phyloP scores from a whole-genome alignment of 2,329 filamentous ascomycete genomes.

The Fusarium nodosum region DNA sequence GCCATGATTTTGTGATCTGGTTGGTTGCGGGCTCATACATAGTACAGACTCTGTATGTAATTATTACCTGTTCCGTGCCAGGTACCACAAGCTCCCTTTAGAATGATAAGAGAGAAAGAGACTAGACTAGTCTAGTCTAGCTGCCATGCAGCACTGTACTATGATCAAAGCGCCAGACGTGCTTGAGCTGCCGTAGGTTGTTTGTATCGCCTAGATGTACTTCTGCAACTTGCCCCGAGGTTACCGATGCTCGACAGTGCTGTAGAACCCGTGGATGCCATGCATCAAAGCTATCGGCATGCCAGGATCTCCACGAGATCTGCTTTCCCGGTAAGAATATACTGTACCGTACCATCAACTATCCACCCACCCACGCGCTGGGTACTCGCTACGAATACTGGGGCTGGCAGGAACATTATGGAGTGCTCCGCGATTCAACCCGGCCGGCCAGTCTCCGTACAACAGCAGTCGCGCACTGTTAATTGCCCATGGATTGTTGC shows the following conservation, averaged over 20 bases:
- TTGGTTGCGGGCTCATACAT: not conserved
- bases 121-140: not conserved
- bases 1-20: conserved; percentile 11
- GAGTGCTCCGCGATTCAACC: conserved; percentile 4
- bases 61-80: conserved; percentile 16
- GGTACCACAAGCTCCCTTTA: conserved; percentile 17
- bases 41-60: not conserved
- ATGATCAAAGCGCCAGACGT: not conserved
- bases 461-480: not conserved
- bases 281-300: conserved; percentile 43
- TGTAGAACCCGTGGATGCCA: conserved; percentile 41
- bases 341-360: conserved; percentile 12
- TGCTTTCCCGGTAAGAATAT: conserved; percentile 28
- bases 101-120: not conserved
- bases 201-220: conserved; percentile 17
- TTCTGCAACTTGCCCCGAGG: conserved; percentile 24
- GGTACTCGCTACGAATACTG: conserved; percentile 23
- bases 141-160: not conserved
- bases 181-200: conserved; percentile 2
- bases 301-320: conserved; percentile 48
- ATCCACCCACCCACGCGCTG: conserved; percentile 30
- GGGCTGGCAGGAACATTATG: conserved; percentile 27
- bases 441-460: not conserved
- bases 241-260: conserved; percentile 23
- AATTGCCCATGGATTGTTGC: not conserved